phyloP scores from a whole-genome alignment of 169 alveolate genomes.

The Neospora caninum region DNA sequence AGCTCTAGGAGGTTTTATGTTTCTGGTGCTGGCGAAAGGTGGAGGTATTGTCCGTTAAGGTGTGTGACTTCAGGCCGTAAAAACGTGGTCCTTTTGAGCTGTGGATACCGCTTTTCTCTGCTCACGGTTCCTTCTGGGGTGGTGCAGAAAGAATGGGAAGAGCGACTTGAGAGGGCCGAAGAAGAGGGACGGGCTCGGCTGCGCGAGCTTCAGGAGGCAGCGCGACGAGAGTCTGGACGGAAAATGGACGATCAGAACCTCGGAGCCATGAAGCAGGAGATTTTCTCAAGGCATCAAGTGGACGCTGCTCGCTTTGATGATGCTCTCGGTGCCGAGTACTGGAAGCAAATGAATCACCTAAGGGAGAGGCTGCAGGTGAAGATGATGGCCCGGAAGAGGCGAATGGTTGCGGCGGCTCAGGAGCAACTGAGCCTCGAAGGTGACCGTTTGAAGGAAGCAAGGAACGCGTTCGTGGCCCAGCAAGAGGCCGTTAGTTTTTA shows the following conservation, averaged over 20 bases:
- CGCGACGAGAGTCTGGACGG: slow-evolving; percentile 20
- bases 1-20: too few relatives aligned
- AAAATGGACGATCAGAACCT: neutral
- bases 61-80: too few relatives aligned
- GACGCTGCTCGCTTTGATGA: neutral
- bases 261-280: neutral
- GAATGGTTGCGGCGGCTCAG: neutral
- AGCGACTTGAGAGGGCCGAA: neutral
- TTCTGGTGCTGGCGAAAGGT: too few relatives aligned
- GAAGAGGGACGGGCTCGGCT: slow-evolving; percentile 20
- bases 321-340: slow-evolving; percentile 14
- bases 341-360: neutral
- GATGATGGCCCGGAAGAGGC: neutral
- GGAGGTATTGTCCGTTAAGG: too few relatives aligned
- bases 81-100: too few relatives aligned
- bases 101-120: too few relatives aligned
- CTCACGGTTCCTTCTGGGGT: too few relatives aligned
- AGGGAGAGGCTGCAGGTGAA: slow-evolving; percentile 8
- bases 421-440: neutral
- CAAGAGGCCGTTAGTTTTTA: neutral
- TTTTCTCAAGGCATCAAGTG: neutral
- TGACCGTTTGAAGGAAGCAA: neutral
- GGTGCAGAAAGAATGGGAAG: slow-evolving; percentile 26
- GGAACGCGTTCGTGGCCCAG: neutral
- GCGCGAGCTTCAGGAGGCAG: neutral